phyloP scores from a whole-genome alignment of 768 basidiomycete species.

The Pluteus cervinus region DNA sequence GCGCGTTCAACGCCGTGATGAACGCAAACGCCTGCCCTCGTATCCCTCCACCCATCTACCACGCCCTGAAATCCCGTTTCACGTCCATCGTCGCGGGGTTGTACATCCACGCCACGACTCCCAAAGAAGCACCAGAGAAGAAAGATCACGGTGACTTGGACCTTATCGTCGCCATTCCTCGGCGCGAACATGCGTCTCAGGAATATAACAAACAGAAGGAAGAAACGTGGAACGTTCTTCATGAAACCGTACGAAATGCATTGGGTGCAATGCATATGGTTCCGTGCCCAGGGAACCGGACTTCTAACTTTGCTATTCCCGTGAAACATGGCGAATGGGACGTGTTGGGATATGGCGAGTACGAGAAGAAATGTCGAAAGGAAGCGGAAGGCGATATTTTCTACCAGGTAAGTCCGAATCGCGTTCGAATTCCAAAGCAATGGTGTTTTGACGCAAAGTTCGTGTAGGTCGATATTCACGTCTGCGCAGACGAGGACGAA shows the following conservation, averaged over 20 bases:
- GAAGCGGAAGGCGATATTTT: slow-evolving; percentile 26
- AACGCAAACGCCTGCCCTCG: slow-evolving; percentile 49
- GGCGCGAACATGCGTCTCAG: slow-evolving; percentile 30
- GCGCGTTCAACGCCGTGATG: slow-evolving; percentile 49
- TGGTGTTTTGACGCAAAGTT: neutral
- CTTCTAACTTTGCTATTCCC: no score
- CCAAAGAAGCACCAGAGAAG: slow-evolving; percentile 63
- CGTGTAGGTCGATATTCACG: slow-evolving; percentile 57
- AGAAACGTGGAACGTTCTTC: no score
- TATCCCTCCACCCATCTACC: slow-evolving; percentile 51
- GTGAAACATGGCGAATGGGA: no score
- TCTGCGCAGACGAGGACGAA: slow-evolving; percentile 45
- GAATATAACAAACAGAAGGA: slow-evolving; percentile 24
- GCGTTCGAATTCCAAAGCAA: neutral
- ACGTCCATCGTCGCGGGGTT: slow-evolving; percentile 33
- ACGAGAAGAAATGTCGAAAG: no score
- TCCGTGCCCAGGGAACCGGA: no score
- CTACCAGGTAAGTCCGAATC: slow-evolving; percentile 29
- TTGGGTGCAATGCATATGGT: no score
- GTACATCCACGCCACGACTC: slow-evolving; percentile 47
- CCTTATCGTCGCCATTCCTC: slow-evolving; percentile 50
- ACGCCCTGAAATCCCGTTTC: slow-evolving; percentile 40
- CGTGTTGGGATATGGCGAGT: no score
- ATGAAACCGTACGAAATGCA: no score
- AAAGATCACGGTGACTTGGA: slow-evolving; percentile 65